Evolutionary conservation across 1,284 basidiomycete species (phyloP), one percentile per base, ranked within the genome.

Genomic region (Schizophyllum commune): DNA sequence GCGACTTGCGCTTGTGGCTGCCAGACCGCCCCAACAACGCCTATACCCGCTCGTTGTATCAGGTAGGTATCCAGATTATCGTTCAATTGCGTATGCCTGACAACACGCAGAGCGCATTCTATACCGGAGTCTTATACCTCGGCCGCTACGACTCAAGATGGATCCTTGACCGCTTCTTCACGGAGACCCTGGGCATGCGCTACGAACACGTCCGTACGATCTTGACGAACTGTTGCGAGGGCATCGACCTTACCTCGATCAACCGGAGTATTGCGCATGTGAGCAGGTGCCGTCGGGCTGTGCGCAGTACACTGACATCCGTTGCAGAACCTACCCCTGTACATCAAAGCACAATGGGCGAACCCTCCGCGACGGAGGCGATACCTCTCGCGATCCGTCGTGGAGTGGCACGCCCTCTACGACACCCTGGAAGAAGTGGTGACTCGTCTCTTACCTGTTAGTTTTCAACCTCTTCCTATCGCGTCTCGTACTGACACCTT

Each of bases 311-410:
- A 6, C n/a, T 7, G 6, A n/a, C 17, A 8, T 6, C 6, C 52
- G 6, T 19, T 22, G 27, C 62, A 91, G 89, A 74, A 86, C 34
- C 70, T 88, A 19, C 75, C 81, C 1, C 77, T 79, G 5, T 81
- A 87, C 63, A 73, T 86, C 58, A 79, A 80, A 68, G 81, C 81
- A 0, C 74, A 80, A 47, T 91, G 85, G 82, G 79, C 78, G 62
- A 92, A 91, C 66, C 84, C 84, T 9, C 79, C 87, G 1, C 77
- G 90, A 59, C 78, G 85, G 61, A 78, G 90, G 56, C 77, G 89
- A 4, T 21, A 4, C 20, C 53, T 55, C 13, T 9, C 20, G 13
- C 19, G 53, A 11, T 55, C 27, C 11, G 53, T 21, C 13, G 53
- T 27, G 79, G 39, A 47, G 39, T 47, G 39, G 39, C 39, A 47